These are phyloP conservation scores for Vitis amurensis DNA, from an alignment of 164 flowering plant genomes.

Conservation along the genomic window DNA sequence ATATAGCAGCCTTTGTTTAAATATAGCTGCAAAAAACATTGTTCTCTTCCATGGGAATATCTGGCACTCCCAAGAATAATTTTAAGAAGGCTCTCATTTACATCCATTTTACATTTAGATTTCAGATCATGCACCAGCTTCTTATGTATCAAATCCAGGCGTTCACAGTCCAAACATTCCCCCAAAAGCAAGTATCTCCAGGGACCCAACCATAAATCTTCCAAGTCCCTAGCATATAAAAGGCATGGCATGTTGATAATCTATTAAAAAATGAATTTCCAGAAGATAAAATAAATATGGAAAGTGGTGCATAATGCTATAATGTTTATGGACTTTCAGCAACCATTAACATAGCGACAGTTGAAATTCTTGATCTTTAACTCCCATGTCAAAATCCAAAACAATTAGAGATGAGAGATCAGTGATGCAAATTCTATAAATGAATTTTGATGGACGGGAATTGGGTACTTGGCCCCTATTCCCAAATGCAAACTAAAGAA, in stretches of 20 bases:
- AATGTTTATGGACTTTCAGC: neutral
- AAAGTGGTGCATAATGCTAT: neutral
- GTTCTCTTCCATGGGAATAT: constrained; percentile 33
- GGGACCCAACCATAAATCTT: constrained; percentile 86
- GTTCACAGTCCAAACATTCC: constrained; percentile 37
- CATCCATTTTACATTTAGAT: constrained; percentile 43
- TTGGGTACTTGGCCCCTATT: neutral
- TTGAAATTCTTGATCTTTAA: neutral
- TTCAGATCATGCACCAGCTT: constrained; percentile 48
- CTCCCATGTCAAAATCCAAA: neutral
- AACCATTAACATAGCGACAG: neutral
- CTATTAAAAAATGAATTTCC: neutral
- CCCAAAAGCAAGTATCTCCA: constrained; percentile 81
- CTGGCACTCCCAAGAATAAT: constrained; percentile 47
- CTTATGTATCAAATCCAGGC: constrained; percentile 32
- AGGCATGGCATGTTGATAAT: neutral
- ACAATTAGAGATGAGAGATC: neutral
- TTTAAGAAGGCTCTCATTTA: constrained; percentile 50
- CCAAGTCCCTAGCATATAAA: constrained; percentile 54
- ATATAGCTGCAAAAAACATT: constrained; percentile 37
- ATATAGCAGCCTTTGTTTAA: constrained; percentile 51
- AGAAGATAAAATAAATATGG: neutral
- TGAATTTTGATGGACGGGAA: neutral
- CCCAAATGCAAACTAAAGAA: neutral
- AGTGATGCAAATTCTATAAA: neutral